Percentiles rank a stretch among this genome's conserved stretches.
These are phyloP conservation scores for Pleurostoma richardsiae DNA, from an alignment of 2,329 filamentous ascomycete species.

Conservation along the genomic window DNA sequence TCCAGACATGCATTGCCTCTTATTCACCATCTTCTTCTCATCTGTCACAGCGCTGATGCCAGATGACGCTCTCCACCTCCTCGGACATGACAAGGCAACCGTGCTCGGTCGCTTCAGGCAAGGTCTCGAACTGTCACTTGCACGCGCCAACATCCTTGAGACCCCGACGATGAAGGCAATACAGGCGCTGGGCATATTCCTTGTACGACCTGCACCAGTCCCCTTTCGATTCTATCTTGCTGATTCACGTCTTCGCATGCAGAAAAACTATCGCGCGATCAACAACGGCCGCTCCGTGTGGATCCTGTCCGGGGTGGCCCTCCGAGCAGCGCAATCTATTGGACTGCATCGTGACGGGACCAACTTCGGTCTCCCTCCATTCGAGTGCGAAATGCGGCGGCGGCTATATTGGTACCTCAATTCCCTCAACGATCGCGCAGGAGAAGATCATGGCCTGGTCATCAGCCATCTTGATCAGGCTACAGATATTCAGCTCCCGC, in stretches of 20 bases:
- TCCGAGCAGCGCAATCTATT: conserved; percentile 14
- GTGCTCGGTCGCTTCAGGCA: conserved; percentile 8
- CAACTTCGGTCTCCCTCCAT: conserved; percentile 38
- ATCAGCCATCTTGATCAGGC: conserved; percentile 26
- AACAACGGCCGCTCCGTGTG: conserved; percentile 10
- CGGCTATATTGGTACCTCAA: conserved; percentile 50
- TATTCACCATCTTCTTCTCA: conserved; percentile 13
- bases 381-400: conserved; percentile 47
- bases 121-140: conserved; percentile 12
- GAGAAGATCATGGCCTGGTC: conserved; percentile 44
- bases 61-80: conserved; percentile 6
- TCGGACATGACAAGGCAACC: conserved; percentile 10
- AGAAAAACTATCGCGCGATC: conserved; percentile 6
- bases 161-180: conserved; percentile 9
- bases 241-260: not conserved
- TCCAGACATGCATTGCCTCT: conserved; percentile 7
- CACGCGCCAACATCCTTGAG: conserved; percentile 13
- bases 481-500: conserved; percentile 40
- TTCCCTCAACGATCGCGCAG: conserved; percentile 40
- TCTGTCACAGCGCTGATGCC: conserved; percentile 9
- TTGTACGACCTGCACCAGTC: conserved; percentile 7
- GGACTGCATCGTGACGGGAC: conserved; percentile 15
- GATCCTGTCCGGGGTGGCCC: conserved; percentile 12
- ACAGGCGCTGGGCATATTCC: conserved; percentile 11
- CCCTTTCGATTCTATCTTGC: not conserved